phyloP scores from a whole-genome alignment of 352 stramenopile species.

The Phytophthora aleatoria region DNA sequence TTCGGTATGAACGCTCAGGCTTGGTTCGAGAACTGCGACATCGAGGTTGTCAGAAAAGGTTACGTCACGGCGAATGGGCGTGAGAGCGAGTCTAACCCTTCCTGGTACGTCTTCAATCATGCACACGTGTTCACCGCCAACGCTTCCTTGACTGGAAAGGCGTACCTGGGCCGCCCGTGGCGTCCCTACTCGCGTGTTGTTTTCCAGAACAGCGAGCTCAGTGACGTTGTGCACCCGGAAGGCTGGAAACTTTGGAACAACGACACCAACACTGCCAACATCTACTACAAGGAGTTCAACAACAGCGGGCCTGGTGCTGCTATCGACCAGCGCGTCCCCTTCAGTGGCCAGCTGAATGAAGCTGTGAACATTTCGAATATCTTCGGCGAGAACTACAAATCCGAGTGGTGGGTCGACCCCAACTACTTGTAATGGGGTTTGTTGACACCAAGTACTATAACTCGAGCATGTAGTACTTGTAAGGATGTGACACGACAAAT shows the following conservation, averaged over 20 bases:
- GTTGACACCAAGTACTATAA: too few species aligned
- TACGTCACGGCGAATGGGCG: conserved; percentile 3
- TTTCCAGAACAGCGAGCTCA: background rate
- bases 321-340: conserved; percentile 1
- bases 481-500: too few species aligned
- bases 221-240: conserved; percentile 7
- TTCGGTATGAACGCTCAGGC: conserved; percentile 12
- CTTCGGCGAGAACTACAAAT: conserved; percentile 12
- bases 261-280: conserved; percentile 5
- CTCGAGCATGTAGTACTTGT: too few species aligned
- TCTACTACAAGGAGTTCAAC: conserved; percentile 25
- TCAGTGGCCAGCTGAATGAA: conserved; percentile 12
- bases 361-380: conserved; percentile 5
- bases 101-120: conserved; percentile 5
- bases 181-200: conserved; percentile 5
- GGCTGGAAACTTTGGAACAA: conserved; percentile 15
- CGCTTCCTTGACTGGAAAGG: background rate
- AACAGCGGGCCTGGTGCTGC: conserved; percentile 11
- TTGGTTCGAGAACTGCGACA: conserved; percentile 18
- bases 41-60: conserved; percentile 5
- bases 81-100: background rate
- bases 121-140: background rate
- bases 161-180: conserved; percentile 20
- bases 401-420: conserved; percentile 15
- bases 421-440: background rate